Evolutionary conservation across 1,284 basidiomycete genomes (phyloP).

Genomic region (Naganishia liquefaciens): DNA sequence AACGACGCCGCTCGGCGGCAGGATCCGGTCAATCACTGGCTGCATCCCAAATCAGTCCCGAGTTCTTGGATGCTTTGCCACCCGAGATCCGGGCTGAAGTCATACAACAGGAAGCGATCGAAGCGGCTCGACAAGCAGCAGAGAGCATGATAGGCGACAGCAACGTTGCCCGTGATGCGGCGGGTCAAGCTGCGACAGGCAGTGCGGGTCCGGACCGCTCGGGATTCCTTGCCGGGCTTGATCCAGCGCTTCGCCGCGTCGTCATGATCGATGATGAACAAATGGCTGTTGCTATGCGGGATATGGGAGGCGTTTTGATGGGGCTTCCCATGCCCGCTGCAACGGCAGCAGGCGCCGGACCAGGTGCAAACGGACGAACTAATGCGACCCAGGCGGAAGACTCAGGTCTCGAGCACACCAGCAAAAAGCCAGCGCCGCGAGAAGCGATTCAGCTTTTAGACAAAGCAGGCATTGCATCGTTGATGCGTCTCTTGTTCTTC

Average conservation of each 20-base stretch:
- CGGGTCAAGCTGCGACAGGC: conserved; percentile 26
- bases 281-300: conserved; percentile 74
- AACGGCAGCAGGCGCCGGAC: background rate
- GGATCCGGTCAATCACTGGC: conserved; percentile 64
- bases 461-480: conserved; percentile 81
- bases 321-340: background rate
- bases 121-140: conserved; percentile 64
- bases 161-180: conserved; percentile 8
- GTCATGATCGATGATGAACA: conserved; percentile 81
- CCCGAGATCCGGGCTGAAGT: conserved; percentile 96
- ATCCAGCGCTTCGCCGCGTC: conserved; percentile 78
- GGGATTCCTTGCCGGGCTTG: conserved; percentile 80
- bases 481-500: conserved; percentile 93
- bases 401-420: background rate
- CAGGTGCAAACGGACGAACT: background rate
- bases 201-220: conserved; percentile 51
- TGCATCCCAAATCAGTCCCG: conserved; percentile 84
- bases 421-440: conserved; percentile 56
- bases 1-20: conserved; percentile 59
- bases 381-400: conserved; percentile 1
- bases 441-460: conserved; percentile 95
- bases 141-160: conserved; percentile 42
- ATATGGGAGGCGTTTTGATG: conserved; percentile 56
- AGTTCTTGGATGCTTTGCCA: conserved; percentile 94
- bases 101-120: conserved; percentile 86